Conservation (phyloP, 1,284 basidiomycete genomes). For the Ustilago xerochloae region DNA sequence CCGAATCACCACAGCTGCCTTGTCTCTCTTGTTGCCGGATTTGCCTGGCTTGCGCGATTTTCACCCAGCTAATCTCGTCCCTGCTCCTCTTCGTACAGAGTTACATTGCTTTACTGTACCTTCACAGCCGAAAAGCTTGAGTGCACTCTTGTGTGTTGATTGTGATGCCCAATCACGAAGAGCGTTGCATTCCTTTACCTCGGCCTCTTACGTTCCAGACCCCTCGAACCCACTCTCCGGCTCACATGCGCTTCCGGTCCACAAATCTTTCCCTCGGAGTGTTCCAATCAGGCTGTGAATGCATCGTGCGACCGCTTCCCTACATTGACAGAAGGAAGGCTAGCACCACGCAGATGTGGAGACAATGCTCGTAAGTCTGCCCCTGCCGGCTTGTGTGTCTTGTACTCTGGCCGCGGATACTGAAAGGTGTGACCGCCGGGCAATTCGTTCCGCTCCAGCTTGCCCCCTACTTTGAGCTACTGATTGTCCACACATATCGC, state of each 20-base stretch:
- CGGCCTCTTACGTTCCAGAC: background rate
- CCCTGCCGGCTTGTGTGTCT: background rate
- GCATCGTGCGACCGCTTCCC: background rate
- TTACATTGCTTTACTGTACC: too few species aligned
- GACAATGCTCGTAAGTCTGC: background rate
- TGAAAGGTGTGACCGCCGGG: background rate
- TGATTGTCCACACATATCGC: background rate
- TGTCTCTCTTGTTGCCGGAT: background rate
- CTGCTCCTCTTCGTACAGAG: too few species aligned
- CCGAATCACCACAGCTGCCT: too few species aligned
- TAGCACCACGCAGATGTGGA: background rate
- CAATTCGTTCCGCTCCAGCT: background rate
- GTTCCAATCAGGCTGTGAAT: background rate
- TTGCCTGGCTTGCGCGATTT: background rate
- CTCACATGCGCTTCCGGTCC: background rate
- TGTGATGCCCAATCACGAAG: background rate
- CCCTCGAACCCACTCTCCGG: background rate
- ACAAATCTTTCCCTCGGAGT: too few species aligned
- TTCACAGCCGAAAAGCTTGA: too few species aligned
- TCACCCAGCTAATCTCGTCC: background rate
- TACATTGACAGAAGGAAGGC: background rate
- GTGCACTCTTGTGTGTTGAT: background rate
- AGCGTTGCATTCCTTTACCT: background rate
- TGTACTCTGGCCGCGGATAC: background rate
- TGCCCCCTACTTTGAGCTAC: background rate